phyloP scores from a whole-genome alignment of 371 early-diverging fungal species.

The Mortierella sp. region DNA sequence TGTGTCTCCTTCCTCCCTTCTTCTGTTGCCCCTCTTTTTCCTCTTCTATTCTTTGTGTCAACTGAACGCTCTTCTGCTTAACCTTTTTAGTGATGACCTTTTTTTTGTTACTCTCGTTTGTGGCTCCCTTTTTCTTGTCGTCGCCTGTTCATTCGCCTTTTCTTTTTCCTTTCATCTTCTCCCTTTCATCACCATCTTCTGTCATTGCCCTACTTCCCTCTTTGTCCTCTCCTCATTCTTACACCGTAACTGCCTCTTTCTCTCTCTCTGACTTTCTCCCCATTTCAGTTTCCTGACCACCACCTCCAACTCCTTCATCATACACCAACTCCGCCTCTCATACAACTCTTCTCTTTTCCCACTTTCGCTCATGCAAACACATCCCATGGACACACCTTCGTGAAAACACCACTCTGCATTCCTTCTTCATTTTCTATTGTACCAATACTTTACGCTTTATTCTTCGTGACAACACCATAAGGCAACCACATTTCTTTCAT shows the following conservation, averaged over 20 bases:
- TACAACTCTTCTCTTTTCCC: neutral
- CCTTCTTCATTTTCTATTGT: neutral
- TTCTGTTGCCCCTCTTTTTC: neutral
- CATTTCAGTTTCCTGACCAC: neutral
- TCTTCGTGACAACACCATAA: neutral
- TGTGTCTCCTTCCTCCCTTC: too few species aligned
- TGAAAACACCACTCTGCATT: neutral
- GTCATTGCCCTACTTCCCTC: too few species aligned
- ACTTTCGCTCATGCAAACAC: neutral
- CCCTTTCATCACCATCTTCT: too few species aligned
- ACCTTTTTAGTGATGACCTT: neutral
- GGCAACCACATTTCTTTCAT: neutral
- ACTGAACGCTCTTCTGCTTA: neutral
- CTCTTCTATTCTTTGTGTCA: neutral
- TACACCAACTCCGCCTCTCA: neutral
- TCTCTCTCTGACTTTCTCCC: neutral
- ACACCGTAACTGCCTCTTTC: neutral
- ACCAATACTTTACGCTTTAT: neutral
- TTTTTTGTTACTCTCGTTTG: neutral
- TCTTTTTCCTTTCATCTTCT: neutral
- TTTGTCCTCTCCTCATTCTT: neutral
- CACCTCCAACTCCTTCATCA: neutral
- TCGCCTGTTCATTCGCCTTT: neutral
- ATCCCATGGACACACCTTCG: neutral
- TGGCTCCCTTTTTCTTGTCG: neutral